These are phyloP conservation scores for Penicillium glabrum DNA, from an alignment of 2,329 filamentous ascomycete species.

Conservation along the genomic window DNA sequence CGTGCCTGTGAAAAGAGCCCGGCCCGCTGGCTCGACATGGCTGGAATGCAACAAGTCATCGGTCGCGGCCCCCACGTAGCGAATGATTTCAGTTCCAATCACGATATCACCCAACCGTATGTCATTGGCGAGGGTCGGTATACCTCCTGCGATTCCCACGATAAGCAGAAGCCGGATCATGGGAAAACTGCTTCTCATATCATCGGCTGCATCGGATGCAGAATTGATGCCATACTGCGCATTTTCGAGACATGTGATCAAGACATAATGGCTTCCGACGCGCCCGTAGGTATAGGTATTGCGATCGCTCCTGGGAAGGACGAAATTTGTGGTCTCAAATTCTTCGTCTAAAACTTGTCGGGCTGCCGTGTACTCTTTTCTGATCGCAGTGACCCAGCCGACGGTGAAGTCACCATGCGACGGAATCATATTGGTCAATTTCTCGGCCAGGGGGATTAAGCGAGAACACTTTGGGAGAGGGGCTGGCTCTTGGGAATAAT, in stretches of 20 bases:
- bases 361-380: slow-evolving; percentile 1
- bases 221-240: background rate
- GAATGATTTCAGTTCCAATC: background rate
- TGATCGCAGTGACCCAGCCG: background rate
- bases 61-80: background rate
- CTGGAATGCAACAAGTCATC: background rate
- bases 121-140: background rate
- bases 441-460: background rate
- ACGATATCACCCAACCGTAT: background rate
- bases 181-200: slow-evolving; percentile 1
- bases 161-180: background rate
- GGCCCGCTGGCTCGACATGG: background rate
- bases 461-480: background rate
- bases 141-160: background rate
- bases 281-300: slow-evolving; percentile 1
- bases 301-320: background rate
- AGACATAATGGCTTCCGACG: background rate
- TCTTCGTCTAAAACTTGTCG: background rate
- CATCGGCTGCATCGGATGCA: background rate
- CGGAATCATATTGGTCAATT: background rate
- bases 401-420: slow-evolving; percentile 1
- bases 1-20: background rate
- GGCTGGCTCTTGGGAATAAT: background rate
- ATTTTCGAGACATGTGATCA: background rate
- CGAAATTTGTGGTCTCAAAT: background rate